Base-by-base conservation (phyloP, 2,329 filamentous ascomycete genomes). In the Didymella segeticola region DNA sequence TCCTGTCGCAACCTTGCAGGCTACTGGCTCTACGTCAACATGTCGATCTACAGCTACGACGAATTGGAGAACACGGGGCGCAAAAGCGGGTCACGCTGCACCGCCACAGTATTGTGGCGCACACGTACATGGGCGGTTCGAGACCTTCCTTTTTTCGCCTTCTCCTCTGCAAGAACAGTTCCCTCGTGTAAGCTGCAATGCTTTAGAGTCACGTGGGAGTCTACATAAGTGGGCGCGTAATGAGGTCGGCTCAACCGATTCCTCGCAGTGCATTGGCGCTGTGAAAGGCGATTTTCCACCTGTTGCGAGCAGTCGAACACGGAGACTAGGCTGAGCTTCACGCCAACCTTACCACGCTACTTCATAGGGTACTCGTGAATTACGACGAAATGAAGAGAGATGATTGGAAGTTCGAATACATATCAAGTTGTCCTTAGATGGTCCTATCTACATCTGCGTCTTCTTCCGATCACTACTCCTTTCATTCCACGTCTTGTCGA, bases 401-500 rank as follows among this genome's bases (percentile, higher is more conserved):
- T n/a, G n/a, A n/a, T n/a, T n/a, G n/a, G n/a, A n/a, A n/a, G n/a
- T n/a, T n/a, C n/a, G n/a, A n/a, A n/a, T n/a, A n/a, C n/a, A n/a
- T n/a, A n/a, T n/a, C n/a, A n/a, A n/a, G n/a, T n/a, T n/a, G n/a
- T n/a, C n/a, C n/a, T n/a, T n/a, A n/a, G n/a, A n/a, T n/a, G n/a
- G n/a, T 31, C 9, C 30, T 10, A 8, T 15, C 25, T 41, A 47
- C 52, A 55, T 50, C 15, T 50, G 22, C 20, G 34, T 42, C 31
- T 39, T 43, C 42, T 47, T 47, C 6, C 52, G 31, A 22, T 43
- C 42, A 7, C 19, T 42, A 15, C 47, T 23, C 15, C 79, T 61
- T 81, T 82, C 52, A 39, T 71, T 74, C 73, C 71, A 75, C n/a
- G 60, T 50, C 23, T 69, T 62, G 59, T 76, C 73, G 47, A 76